phyloP scores from a whole-genome alignment of 2,329 filamentous ascomycete genomes.

The Aspergillus sp. region DNA sequence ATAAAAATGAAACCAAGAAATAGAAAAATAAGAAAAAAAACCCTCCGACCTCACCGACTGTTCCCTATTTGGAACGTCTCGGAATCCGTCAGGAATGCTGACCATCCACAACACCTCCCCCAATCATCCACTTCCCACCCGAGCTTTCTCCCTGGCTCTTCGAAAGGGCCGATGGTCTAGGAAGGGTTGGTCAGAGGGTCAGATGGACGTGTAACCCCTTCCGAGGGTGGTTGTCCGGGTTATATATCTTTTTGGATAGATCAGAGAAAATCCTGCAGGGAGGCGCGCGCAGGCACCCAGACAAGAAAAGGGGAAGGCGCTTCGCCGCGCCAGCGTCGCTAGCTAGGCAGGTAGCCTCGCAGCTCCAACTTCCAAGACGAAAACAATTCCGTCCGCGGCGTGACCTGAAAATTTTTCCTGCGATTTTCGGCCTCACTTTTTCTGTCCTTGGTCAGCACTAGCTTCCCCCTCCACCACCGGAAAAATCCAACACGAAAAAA shows the following conservation, averaged over 20 bases:
- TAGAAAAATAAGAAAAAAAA: background rate
- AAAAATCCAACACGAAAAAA: background rate
- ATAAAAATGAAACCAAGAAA: background rate
- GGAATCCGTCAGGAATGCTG: background rate
- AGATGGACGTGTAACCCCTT: background rate
- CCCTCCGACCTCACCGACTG: conserved; percentile 9
- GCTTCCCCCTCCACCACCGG: background rate
- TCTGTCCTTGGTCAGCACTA: background rate
- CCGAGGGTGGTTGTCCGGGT: conserved; percentile 8
- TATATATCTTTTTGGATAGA: conserved; percentile 17
- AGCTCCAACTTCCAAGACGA: background rate
- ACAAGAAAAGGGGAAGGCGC: background rate
- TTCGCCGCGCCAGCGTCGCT: background rate
- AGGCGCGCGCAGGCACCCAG: background rate
- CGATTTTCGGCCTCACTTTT: background rate
- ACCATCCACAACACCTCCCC: background rate
- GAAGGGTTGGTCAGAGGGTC: background rate
- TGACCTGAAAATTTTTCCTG: conserved; percentile 2
- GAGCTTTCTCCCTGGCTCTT: background rate
- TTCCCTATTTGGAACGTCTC: background rate
- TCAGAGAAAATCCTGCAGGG: conserved; percentile 10
- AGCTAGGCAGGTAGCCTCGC: background rate
- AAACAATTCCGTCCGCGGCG: background rate
- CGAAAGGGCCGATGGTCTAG: background rate
- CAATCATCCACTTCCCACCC: background rate